Base-by-base conservation (phyloP, 441 rosid genomes). In the Erodium texanum region DNA sequence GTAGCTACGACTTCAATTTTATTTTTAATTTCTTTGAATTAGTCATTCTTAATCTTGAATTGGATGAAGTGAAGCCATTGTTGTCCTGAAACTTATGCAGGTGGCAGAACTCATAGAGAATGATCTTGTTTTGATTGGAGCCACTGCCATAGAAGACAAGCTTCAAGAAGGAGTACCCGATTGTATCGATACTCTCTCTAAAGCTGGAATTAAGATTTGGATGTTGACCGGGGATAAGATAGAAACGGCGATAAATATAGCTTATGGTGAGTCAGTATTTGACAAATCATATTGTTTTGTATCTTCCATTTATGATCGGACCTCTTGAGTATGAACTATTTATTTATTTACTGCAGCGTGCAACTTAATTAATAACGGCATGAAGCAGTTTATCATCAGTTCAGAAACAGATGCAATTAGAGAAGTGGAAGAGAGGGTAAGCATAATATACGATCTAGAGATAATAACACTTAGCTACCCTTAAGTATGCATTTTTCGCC, bases 151-250 rank as follows among this genome's bases (percentile, higher is more conserved):
- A 78, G 99, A 96, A 87, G 99, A 96, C 82, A 96, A 96, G 72
- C 98, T 96, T 81, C 99, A 96, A 80, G 99, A 96, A 83, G 99
- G 98, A 74, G 99, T 96, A 32, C 99, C 99, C 61, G 73, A 71
- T 81, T 96, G 99, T 81, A 96, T 96, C 74, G 93, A 96, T 82
- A 96, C 97, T 75, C 97, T 96, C 78, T 82, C 97, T 52, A 88
- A 82, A 82, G 99, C 99, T 77, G 99, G 99, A 75, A 96, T 96
- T 74, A 96, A 96, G 86, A 91, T 96, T 69, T 96, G 99, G 99
- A 87, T 96, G 76, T 78, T 96, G 73, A 93, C 98, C 67, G 99
- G 99, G 71, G 99, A 93, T 82, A 93, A 96, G 81, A 79, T 96
- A 89, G 99, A 93, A 90, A 96, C 99, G 1, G 99, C 99, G 61